Evolutionary conservation across 345 rosid genomes (phyloP).

Genomic region (Syzygium oleosum): DNA sequence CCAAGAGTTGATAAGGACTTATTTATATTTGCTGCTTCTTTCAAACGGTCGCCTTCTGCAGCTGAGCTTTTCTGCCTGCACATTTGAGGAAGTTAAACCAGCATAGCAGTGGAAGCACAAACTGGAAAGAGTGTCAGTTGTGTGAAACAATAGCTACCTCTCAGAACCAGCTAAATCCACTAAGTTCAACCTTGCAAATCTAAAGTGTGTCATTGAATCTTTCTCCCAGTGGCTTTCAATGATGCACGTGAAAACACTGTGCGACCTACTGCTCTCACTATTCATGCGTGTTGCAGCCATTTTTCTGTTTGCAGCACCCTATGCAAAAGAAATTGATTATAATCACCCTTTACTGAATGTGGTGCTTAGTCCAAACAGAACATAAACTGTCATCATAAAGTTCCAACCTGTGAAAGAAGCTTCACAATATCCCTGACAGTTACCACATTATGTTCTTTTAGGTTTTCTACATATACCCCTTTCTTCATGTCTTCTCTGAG

Average conservation of each 20-base stretch:
- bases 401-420: constrained; percentile 64
- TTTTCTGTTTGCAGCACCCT: constrained; percentile 90
- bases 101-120: background rate
- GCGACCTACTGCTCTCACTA: constrained; percentile 96
- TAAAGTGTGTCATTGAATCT: constrained; percentile 67
- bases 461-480: constrained; percentile 89
- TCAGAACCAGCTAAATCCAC: constrained; percentile 99
- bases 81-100: constrained; percentile 8
- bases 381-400: constrained; percentile 2
- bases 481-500: constrained; percentile 87
- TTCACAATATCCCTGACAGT: constrained; percentile 63
- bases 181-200: constrained; percentile 90
- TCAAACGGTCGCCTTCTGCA: constrained; percentile 95
- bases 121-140: background rate
- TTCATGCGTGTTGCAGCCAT: constrained; percentile 89
- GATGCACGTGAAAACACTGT: constrained; percentile 92
- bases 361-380: background rate
- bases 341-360: background rate
- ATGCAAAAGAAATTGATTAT: constrained; percentile 4
- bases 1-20: constrained; percentile 91
- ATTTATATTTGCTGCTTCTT: constrained; percentile 96
- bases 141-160: constrained; percentile 40
- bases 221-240: constrained; percentile 89
- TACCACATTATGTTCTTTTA: constrained; percentile 57
- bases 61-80: constrained; percentile 95